A percentile compares a stretch with the other conserved stretches of the same genome.
These are phyloP conservation scores for Macrolepiota fuliginosa DNA, from an alignment of 768 basidiomycete genomes.

Conservation along the genomic window DNA sequence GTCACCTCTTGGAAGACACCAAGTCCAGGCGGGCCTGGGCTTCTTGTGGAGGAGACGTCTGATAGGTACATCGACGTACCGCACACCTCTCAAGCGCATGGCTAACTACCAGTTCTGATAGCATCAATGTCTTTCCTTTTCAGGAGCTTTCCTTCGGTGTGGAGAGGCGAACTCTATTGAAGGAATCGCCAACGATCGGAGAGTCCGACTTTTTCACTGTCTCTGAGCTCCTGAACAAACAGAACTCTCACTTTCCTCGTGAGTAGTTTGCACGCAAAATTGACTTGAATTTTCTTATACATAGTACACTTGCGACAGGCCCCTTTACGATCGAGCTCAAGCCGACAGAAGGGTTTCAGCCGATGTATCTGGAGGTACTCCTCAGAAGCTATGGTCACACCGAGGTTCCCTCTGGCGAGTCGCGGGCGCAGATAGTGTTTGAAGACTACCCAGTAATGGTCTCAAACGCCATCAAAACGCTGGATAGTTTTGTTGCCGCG, in stretches of 20 bases:
- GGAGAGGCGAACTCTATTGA: not conserved
- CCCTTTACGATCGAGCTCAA: slow-evolving; percentile 1
- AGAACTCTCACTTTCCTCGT: not conserved
- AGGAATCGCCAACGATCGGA: not conserved
- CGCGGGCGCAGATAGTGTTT: not conserved
- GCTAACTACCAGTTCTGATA: not conserved
- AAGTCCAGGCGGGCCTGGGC: not conserved
- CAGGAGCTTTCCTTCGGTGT: not conserved
- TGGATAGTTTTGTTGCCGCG: not conserved
- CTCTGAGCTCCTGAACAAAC: not conserved
- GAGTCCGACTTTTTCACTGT: not conserved
- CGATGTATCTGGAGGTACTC: not conserved
- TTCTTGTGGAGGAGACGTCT: not conserved
- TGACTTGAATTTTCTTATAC: not conserved
- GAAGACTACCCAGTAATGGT: not conserved
- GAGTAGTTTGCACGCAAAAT: not conserved
- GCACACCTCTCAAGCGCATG: too few species aligned
- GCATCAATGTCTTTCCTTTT: not conserved
- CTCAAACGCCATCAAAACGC: not conserved
- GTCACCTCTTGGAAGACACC: slow-evolving; percentile 1
- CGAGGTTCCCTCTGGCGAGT: not conserved
- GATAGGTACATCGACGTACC: not conserved
- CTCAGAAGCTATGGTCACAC: not conserved
- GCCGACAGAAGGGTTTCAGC: not conserved
- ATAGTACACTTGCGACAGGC: not conserved